Conservation (phyloP, 176 grass and related monocot species). For the Raddia distichophylla region DNA sequence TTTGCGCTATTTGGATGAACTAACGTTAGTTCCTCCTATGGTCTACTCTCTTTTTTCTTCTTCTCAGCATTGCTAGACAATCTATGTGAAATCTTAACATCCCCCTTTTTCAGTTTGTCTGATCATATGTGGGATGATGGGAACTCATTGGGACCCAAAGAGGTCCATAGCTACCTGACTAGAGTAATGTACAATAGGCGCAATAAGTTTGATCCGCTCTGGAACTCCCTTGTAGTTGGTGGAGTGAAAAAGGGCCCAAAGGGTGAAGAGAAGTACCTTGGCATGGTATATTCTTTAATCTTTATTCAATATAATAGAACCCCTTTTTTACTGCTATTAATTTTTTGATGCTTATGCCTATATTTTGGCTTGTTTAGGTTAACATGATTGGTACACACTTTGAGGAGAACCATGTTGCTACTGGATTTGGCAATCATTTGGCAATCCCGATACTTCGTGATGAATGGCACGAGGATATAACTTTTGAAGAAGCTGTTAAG, state of each 20-base stretch:
- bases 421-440: conserved; percentile 98
- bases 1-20: conserved; percentile 91
- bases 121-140: conserved; percentile 99
- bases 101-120: conserved; percentile 58
- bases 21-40: conserved; percentile 66
- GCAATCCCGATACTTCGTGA: conserved; percentile 88
- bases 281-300: conserved; percentile 60
- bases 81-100: not conserved
- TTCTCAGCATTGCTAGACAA: not conserved
- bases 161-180: conserved; percentile 88
- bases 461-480: conserved; percentile 95
- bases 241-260: conserved; percentile 91
- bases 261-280: conserved; percentile 90
- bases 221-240: conserved; percentile 92
- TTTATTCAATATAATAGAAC: not conserved
- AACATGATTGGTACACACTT: conserved; percentile 99
- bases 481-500: conserved; percentile 98
- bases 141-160: conserved; percentile 96
- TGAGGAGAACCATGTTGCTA: conserved; percentile 95
- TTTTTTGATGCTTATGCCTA: conserved; percentile 23
- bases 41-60: conserved; percentile 1
- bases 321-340: not conserved
- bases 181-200: conserved; percentile 96
- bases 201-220: conserved; percentile 98
- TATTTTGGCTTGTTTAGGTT: conserved; percentile 57